These are phyloP conservation scores for Microcyclospora tardicrescens DNA, from an alignment of 2,329 filamentous ascomycete genomes.

Conservation along the genomic window DNA sequence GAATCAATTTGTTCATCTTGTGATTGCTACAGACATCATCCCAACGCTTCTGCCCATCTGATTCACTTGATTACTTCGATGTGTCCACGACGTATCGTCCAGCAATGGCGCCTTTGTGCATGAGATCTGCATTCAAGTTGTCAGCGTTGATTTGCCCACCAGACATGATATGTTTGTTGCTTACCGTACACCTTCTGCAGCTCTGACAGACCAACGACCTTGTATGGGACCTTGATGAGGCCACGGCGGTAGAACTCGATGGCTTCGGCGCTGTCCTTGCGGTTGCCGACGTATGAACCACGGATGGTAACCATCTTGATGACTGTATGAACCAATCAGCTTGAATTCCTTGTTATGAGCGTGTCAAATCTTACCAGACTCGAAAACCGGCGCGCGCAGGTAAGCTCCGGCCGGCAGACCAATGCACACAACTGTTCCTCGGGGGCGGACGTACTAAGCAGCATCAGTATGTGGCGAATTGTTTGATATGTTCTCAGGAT, in stretches of 20 bases:
- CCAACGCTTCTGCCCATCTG: too few species aligned
- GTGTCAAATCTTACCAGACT: slow-evolving; percentile 45
- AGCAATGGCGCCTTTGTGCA: slow-evolving; percentile 52
- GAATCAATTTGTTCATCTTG: neutral
- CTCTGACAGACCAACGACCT: slow-evolving; percentile 69
- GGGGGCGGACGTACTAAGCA: slow-evolving; percentile 60
- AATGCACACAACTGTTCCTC: slow-evolving; percentile 75
- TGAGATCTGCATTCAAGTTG: slow-evolving; percentile 26
- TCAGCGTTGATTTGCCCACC: neutral
- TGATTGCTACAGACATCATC: neutral
- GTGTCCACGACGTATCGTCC: slow-evolving; percentile 71
- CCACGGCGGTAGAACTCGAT: slow-evolving; percentile 80
- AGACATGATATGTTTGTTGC: slow-evolving; percentile 1
- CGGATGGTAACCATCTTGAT: slow-evolving; percentile 84
- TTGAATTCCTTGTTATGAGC: too few species aligned
- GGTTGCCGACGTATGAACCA: slow-evolving; percentile 87
- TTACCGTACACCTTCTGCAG: slow-evolving; percentile 68
- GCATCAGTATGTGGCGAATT: neutral
- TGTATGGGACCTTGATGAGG: slow-evolving; percentile 75
- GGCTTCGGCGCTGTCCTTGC: slow-evolving; percentile 75
- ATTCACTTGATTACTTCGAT: slow-evolving; percentile 38
- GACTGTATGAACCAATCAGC: slow-evolving; percentile 24
- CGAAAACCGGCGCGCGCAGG: slow-evolving; percentile 75
- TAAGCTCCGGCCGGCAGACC: slow-evolving; percentile 71
- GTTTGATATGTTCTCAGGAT: neutral